Conservation (phyloP, 2,329 filamentous ascomycete species). For the Teratosphaeria epicoccoides region DNA sequence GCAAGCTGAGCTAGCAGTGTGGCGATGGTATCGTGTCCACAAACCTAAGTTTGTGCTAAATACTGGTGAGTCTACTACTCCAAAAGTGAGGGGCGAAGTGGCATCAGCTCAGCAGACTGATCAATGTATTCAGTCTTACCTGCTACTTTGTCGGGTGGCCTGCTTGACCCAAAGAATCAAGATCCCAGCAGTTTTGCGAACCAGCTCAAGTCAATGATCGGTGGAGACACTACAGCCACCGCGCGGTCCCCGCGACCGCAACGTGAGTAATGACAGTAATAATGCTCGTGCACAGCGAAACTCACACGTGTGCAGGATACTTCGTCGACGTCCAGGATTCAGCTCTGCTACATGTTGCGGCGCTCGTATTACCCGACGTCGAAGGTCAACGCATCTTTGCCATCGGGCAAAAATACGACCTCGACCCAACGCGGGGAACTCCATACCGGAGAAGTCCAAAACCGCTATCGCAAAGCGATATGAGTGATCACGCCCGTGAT, state of each 20-base stretch:
- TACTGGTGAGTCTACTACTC: conserved; percentile 33
- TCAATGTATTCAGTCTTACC: conserved; percentile 11
- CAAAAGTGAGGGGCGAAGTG: conserved; percentile 34
- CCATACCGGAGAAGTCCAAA: conserved; percentile 28
- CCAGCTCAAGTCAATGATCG: conserved; percentile 6
- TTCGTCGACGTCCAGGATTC: conserved; percentile 37
- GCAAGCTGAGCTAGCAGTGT: conserved; percentile 33
- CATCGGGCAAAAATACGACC: conserved; percentile 35
- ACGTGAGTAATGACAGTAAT: conserved; percentile 3
- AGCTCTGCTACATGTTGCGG: conserved; percentile 42
- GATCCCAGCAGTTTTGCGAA: not conserved
- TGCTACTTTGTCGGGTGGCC: conserved; percentile 4
- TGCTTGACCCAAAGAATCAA: conserved; percentile 5
- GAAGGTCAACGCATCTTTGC: conserved; percentile 42
- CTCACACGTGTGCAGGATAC: conserved; percentile 17
- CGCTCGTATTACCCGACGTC: conserved; percentile 36
- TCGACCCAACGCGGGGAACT: conserved; percentile 31
- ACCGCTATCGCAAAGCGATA: conserved; percentile 24
- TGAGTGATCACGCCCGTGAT: conserved; percentile 15
- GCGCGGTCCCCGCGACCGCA: conserved; percentile 6
- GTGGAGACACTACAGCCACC: conserved; percentile 4
- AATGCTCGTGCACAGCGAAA: no score
- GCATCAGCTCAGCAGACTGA: conserved; percentile 31
- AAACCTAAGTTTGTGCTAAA: conserved; percentile 35
- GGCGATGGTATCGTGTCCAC: conserved; percentile 33